Conservation (phyloP, 1,284 basidiomycete species). For the Uromyces viciae-fabae region DNA sequence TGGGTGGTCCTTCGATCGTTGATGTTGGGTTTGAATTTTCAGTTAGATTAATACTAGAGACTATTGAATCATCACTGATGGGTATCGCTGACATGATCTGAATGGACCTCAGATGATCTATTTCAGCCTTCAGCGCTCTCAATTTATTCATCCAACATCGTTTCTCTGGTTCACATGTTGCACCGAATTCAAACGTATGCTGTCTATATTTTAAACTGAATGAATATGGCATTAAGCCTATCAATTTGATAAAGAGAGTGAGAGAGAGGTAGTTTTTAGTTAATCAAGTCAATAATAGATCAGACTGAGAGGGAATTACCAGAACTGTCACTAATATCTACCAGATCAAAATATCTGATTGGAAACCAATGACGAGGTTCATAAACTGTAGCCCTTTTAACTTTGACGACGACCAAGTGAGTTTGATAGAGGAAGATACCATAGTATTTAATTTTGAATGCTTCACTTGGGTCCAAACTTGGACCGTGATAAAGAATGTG, state of each 20-base stretch:
- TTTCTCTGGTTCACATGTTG: slow-evolving; percentile 43
- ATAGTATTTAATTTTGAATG: slow-evolving; percentile 74
- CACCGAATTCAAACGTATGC: slow-evolving; percentile 43
- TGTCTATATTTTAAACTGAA: slow-evolving; percentile 43
- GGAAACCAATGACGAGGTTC: slow-evolving; percentile 82
- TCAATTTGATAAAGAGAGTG: neutral
- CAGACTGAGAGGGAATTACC: slow-evolving; percentile 4
- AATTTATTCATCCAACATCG: slow-evolving; percentile 41
- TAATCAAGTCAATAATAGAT: neutral
- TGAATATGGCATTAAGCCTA: slow-evolving; percentile 44
- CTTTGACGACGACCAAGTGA: slow-evolving; percentile 79
- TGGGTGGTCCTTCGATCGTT: neutral
- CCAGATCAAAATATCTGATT: slow-evolving; percentile 56
- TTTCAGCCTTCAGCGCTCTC: slow-evolving; percentile 26
- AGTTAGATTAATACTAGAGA: slow-evolving; percentile 38
- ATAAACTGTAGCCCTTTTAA: slow-evolving; percentile 67
- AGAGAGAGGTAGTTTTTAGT: neutral
- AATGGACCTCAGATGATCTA: slow-evolving; percentile 35
- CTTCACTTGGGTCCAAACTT: slow-evolving; percentile 51
- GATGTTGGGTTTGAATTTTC: neutral
- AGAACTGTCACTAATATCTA: slow-evolving; percentile 49
- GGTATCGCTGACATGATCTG: slow-evolving; percentile 38
- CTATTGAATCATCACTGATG: slow-evolving; percentile 40
- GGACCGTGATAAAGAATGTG: slow-evolving; percentile 69
- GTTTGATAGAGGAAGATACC: slow-evolving; percentile 82